Evolutionary conservation across 2,329 filamentous ascomycete genomes (phyloP).

Genomic region (Aspergillus eucalypticola): DNA sequence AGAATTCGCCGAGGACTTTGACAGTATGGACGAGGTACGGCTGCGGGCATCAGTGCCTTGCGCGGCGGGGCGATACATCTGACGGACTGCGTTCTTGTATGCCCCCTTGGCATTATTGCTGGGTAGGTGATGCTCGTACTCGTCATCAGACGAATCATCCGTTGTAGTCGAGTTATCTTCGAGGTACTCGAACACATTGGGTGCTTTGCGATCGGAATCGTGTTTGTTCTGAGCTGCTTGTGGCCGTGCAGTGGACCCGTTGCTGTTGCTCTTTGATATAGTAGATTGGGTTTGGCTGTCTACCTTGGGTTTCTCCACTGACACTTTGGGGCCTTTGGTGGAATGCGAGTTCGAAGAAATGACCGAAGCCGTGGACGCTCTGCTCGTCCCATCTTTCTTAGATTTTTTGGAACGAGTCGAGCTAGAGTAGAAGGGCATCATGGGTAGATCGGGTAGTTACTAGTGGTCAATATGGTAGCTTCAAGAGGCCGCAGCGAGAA

Average conservation of each 20-base stretch:
- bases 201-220: constrained; percentile 24
- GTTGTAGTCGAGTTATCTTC: constrained; percentile 29
- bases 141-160: constrained; percentile 23
- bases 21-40: constrained; percentile 34
- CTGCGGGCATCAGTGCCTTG: constrained; percentile 27
- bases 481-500: not conserved
- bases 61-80: not conserved
- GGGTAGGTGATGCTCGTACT: constrained; percentile 12
- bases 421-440: constrained; percentile 32
- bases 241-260: constrained; percentile 18
- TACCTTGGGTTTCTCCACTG: constrained; percentile 22
- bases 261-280: constrained; percentile 16
- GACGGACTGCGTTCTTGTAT: constrained; percentile 11
- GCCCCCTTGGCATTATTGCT: constrained; percentile 11
- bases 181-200: constrained; percentile 45
- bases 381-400: constrained; percentile 31
- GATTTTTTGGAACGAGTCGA: constrained; percentile 29
- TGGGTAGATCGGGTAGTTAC: constrained; percentile 22
- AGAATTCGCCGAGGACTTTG: constrained; percentile 30
- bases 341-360: constrained; percentile 21
- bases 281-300: constrained; percentile 15
- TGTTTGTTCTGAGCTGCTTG: constrained; percentile 20
- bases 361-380: constrained; percentile 28
- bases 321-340: constrained; percentile 22
- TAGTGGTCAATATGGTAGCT: not conserved